Percentiles rank a stretch among this genome's conserved stretches.
phyloP scores from a whole-genome alignment of 257 asterid species.

The Nicotiana attenuata region DNA sequence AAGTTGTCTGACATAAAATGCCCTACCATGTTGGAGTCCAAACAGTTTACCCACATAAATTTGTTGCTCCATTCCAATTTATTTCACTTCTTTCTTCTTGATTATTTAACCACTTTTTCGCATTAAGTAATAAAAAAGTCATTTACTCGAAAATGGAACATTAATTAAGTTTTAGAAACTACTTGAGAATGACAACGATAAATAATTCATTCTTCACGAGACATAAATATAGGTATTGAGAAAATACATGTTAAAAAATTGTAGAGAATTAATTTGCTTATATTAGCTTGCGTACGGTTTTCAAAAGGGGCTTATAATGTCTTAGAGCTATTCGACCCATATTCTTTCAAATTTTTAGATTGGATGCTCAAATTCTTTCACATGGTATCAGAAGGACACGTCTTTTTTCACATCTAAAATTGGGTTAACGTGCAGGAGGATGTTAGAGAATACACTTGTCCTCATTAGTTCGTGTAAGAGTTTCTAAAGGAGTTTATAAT shows the following conservation, averaged over 20 bases:
- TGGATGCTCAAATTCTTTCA: not conserved
- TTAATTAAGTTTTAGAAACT: not conserved
- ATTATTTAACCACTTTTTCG: not conserved
- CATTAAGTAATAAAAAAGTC: not conserved
- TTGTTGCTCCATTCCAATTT: not conserved
- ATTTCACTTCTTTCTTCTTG: not conserved
- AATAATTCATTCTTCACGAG: not conserved
- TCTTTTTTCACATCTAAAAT: not conserved
- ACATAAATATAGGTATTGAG: not conserved
- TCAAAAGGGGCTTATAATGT: not conserved
- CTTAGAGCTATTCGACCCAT: not conserved
- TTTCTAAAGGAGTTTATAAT: not conserved
- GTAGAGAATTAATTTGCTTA: not conserved
- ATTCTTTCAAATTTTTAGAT: not conserved
- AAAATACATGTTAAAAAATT: not conserved
- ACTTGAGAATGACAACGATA: not conserved
- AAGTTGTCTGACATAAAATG: not conserved
- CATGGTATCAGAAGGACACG: not conserved
- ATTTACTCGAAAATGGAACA: not conserved
- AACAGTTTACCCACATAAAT: not conserved
- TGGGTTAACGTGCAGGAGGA: not conserved
- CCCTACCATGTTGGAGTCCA: not conserved
- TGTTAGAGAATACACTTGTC: not conserved
- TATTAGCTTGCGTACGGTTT: not conserved
- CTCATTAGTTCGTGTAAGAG: not conserved